A percentile compares a stretch with the other conserved stretches of the same genome.
Conservation (phyloP, 2,329 filamentous ascomycete species). For the Thermochaetoides dissita region DNA sequence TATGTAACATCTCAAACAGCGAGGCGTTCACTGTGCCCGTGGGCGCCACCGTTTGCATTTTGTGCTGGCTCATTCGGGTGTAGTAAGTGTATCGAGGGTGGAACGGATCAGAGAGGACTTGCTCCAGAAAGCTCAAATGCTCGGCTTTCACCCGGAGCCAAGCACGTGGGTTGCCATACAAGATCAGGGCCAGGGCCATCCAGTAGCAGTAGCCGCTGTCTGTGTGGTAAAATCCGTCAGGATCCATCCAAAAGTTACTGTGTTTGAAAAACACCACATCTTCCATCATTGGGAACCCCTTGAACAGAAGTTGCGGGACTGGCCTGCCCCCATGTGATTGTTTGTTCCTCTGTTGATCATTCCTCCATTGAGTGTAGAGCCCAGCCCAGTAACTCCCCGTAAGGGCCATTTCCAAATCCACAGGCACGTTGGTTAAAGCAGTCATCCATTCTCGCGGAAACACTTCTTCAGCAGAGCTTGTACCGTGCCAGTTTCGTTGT, state of each 20-base stretch:
- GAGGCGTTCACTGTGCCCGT: neutral
- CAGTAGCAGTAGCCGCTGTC: slow-evolving; percentile 20
- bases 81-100: slow-evolving; percentile 20
- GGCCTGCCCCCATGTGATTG: no score
- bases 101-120: slow-evolving; percentile 13
- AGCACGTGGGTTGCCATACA: slow-evolving; percentile 16
- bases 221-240: neutral
- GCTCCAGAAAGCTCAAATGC: slow-evolving; percentile 18
- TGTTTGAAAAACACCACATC: slow-evolving; percentile 19
- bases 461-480: no score
- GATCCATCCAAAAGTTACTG: slow-evolving; percentile 11
- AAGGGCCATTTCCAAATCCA: no score
- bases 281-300: slow-evolving; percentile 22
- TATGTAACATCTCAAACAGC: slow-evolving; percentile 19
- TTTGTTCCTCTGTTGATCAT: no score
- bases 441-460: no score
- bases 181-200: slow-evolving; percentile 17
- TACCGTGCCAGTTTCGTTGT: no score
- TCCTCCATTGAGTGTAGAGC: no score
- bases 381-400: no score
- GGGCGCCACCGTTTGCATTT: neutral
- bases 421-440: no score
- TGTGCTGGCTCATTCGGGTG: slow-evolving; percentile 12
- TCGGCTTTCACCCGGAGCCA: slow-evolving; percentile 22
- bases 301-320: slow-evolving; percentile 6